These are phyloP conservation scores for Pholiota adiposa DNA, from an alignment of 1,284 basidiomycete genomes.

Conservation along the genomic window DNA sequence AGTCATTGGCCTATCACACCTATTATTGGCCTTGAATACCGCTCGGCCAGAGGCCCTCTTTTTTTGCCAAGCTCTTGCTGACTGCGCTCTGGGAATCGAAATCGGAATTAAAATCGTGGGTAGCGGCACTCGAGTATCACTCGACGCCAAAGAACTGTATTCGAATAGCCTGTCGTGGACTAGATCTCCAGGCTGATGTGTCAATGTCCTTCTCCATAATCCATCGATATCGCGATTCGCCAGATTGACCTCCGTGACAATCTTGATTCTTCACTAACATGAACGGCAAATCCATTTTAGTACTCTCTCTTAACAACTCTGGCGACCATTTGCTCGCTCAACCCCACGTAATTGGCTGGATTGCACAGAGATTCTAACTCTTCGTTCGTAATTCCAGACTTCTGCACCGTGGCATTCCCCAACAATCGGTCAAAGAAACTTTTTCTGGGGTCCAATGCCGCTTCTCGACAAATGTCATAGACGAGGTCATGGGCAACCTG, in stretches of 20 bases:
- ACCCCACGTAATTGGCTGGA: constrained; percentile 41
- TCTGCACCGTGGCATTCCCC: constrained; percentile 31
- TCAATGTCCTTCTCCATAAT: background rate
- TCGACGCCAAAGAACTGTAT: too few species aligned
- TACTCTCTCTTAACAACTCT: constrained; percentile 8
- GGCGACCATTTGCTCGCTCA: constrained; percentile 40
- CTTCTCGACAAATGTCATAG: constrained; percentile 43
- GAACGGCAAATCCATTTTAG: background rate
- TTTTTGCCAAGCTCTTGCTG: background rate
- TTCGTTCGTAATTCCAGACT: constrained; percentile 29
- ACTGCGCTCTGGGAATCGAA: too few species aligned
- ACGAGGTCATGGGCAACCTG: constrained; percentile 47
- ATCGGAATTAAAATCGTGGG: too few species aligned
- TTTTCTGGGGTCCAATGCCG: constrained; percentile 22
- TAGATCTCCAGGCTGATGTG: background rate
- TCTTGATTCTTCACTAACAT: background rate
- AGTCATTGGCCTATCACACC: background rate
- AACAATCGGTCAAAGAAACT: constrained; percentile 38
- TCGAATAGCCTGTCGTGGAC: too few species aligned
- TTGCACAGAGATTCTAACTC: constrained; percentile 38
- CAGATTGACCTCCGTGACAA: background rate
- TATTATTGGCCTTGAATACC: background rate
- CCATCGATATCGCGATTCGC: background rate
- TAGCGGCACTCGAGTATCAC: too few species aligned
- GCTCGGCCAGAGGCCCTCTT: background rate